Evolutionary conservation across 2,329 filamentous ascomycete genomes (phyloP).

Genomic region (Cladosporium austrohemisphaericum): DNA sequence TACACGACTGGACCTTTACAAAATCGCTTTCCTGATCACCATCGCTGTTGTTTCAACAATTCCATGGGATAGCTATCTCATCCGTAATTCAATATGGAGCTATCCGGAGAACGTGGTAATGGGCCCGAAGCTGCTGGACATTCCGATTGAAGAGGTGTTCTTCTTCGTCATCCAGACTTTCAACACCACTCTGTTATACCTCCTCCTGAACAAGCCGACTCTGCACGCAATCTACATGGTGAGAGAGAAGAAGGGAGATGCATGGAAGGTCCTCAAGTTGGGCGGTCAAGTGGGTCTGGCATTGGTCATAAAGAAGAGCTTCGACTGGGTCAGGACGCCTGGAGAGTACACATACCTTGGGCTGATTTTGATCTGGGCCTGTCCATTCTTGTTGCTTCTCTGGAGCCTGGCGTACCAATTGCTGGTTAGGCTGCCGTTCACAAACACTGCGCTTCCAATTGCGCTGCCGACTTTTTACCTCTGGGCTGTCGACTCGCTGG

Average conservation of each 20-base stretch:
- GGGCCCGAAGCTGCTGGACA: constrained; percentile 59
- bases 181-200: constrained; percentile 65
- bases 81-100: constrained; percentile 65
- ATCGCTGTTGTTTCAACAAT: constrained; percentile 66
- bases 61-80: constrained; percentile 74
- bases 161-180: constrained; percentile 77
- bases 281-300: constrained; percentile 51
- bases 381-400: constrained; percentile 61
- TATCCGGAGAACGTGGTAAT: constrained; percentile 64
- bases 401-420: constrained; percentile 64
- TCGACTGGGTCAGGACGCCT: constrained; percentile 43
- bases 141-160: constrained; percentile 69
- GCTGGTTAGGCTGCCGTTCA: constrained; percentile 56
- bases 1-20: constrained; percentile 60
- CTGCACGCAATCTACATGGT: constrained; percentile 54
- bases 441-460: constrained; percentile 59
- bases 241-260: constrained; percentile 35
- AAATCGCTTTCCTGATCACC: constrained; percentile 57
- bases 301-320: constrained; percentile 43
- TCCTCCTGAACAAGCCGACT: constrained; percentile 61
- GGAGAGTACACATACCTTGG: constrained; percentile 62
- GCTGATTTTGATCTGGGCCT: constrained; percentile 66
- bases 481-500: constrained; percentile 68
- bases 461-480: constrained; percentile 63
- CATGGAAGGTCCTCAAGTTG: constrained; percentile 42